Base-by-base conservation (phyloP, 768 basidiomycete species). In the Hortiboletus campestris region DNA sequence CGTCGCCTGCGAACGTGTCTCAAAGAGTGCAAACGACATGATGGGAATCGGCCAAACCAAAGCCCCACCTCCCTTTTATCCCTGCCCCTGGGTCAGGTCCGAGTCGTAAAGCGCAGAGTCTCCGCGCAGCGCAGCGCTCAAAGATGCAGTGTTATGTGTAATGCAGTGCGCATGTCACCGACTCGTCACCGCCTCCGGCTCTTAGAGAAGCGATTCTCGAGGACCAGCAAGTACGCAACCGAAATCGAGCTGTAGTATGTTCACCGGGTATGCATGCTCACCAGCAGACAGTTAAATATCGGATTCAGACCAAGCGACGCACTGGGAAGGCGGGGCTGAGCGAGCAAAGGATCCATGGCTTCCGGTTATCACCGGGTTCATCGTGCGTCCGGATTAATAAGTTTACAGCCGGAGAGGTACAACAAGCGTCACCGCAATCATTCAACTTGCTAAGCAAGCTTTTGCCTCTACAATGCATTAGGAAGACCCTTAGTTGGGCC, bases 401-500 rank as follows among this genome's bases (percentile, higher is more conserved):
- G 11, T 17, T 45, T 19, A 46, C 13, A n/a, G 22, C 14, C 43
- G 11, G 22, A 29, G 9, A 31, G n/a, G 10, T 45, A 22, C 42
- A 3, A 31, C 43, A 22, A 32, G 28, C 14, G 6, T 31, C 13
- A 43, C 12, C 5, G 11, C 2, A 29, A 42, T 22, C 20, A 31
- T 25, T 57, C 31, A 6, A 22, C 13, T 25, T 25, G 25, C 25
- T 25, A 25, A 25, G 25, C 25, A 25, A 25, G 25, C 25, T 25
- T 25, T 25, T 25, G 25, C 25, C 25, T 34, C 13, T 34, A 34
- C 12, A 28, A 14, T 8, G 10, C 25, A 28, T 38, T 43, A 4
- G n/a, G 31, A 25, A 25, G 25, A 8, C 12, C 6, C 13, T 60
- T 57, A 93, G 70, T 93, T 94, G 1, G 92, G 89, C 3, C 93